These are phyloP conservation scores for Dioszegia aurantiaca DNA, from an alignment of 768 basidiomycete species.

Conservation along the genomic window DNA sequence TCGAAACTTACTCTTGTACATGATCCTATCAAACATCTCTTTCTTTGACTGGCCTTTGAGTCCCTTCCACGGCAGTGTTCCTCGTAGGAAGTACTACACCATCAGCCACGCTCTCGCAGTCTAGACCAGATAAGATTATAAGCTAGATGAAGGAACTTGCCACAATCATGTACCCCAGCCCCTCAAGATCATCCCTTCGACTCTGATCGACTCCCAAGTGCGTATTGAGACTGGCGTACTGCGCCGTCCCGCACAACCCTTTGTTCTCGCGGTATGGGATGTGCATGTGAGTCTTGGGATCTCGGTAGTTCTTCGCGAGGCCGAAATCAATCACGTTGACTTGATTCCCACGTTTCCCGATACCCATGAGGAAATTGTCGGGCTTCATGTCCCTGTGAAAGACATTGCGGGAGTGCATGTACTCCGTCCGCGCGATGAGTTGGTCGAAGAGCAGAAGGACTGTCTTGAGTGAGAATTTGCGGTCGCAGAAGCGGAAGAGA, in stretches of 20 bases:
- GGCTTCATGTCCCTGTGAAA: constrained; percentile 97
- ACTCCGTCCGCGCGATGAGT: constrained; percentile 93
- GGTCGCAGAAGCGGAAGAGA: constrained; percentile 62
- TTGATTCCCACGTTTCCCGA: constrained; percentile 97
- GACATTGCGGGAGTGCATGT: constrained; percentile 90
- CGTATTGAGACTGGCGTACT: constrained; percentile 99
- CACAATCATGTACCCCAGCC: constrained; percentile 97
- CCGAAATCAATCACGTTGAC: constrained; percentile 73
- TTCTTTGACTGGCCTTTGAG: constrained; percentile 99
- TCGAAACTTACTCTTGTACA: constrained; percentile 81
- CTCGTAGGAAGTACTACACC: constrained; percentile 92
- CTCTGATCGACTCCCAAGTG: constrained; percentile 96
- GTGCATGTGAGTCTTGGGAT: constrained; percentile 98
- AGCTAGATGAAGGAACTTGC: constrained; percentile 19
- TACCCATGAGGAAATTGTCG: constrained; percentile 98
- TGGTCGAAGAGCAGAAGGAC: constrained; percentile 91
- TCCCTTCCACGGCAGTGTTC: constrained; percentile 97
- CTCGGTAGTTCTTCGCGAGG: constrained; percentile 98
- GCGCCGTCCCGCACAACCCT: constrained; percentile 96
- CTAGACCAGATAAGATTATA: no score
- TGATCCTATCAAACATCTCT: constrained; percentile 99
- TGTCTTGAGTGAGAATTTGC: constrained; percentile 89
- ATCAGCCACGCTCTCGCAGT: no score
- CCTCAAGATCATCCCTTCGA: constrained; percentile 95
- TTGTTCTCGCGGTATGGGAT: constrained; percentile 99